These are phyloP conservation scores for Sisymbrium altissimum DNA, from an alignment of 345 rosid species.

Conservation along the genomic window DNA sequence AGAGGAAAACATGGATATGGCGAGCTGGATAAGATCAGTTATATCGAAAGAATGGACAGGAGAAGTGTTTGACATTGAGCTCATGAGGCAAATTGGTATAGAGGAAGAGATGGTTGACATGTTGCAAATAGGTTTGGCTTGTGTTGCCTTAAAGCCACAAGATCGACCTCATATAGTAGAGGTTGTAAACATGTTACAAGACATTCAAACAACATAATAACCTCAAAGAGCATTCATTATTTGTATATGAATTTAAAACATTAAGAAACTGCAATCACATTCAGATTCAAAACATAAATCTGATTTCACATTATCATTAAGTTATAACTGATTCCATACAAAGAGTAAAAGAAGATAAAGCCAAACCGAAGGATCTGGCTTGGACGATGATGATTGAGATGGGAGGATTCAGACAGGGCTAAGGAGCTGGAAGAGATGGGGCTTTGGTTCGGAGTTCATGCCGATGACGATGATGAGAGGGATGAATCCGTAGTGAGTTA, in stretches of 20 bases:
- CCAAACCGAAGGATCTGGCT: too few species aligned
- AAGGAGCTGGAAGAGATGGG: slow-evolving; percentile 83
- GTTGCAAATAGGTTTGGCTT: slow-evolving; percentile 67
- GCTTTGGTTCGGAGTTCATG: slow-evolving; percentile 94
- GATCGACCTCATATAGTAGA: slow-evolving; percentile 55
- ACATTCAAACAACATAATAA: slow-evolving; percentile 39
- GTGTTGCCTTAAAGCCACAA: slow-evolving; percentile 58
- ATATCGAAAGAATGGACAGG: slow-evolving; percentile 85
- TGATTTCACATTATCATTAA: too few species aligned
- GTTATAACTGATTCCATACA: slow-evolving; percentile 25
- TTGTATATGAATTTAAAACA: too few species aligned
- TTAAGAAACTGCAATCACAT: too few species aligned
- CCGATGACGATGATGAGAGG: slow-evolving; percentile 84
- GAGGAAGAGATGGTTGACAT: slow-evolving; percentile 81
- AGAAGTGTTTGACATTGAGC: slow-evolving; percentile 76
- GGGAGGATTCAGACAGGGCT: slow-evolving; percentile 86
- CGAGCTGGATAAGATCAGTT: slow-evolving; percentile 70
- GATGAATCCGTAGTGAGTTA: slow-evolving; percentile 88
- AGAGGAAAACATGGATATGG: slow-evolving; percentile 55
- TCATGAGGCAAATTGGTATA: slow-evolving; percentile 41
- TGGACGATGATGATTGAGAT: too few species aligned
- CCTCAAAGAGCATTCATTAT: too few species aligned
- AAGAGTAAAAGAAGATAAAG: not conserved
- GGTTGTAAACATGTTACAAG: slow-evolving; percentile 51
- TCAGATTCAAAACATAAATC: too few species aligned